These are phyloP conservation scores for Hypomyces perniciosus DNA, from an alignment of 2,329 filamentous ascomycete species.

Conservation along the genomic window DNA sequence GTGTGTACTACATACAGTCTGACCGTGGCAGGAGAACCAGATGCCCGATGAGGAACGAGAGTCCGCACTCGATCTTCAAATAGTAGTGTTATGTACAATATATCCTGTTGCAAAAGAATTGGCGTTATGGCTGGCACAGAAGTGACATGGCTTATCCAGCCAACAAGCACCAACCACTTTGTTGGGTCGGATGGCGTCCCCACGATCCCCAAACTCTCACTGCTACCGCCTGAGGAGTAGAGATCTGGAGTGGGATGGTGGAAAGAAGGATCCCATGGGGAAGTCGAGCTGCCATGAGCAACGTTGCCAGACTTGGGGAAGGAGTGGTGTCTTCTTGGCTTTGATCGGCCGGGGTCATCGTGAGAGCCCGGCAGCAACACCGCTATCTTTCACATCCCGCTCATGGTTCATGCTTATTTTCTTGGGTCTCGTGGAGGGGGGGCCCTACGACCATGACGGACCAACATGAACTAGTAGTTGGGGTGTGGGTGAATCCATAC, in stretches of 20 bases:
- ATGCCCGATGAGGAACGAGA: too few relatives aligned
- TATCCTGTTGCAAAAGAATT: too few relatives aligned
- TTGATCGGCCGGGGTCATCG: not conserved
- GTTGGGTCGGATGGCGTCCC: too few relatives aligned
- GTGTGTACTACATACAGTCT: too few relatives aligned
- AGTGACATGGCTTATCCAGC: too few relatives aligned
- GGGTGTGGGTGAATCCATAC: not conserved
- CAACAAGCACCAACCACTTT: too few relatives aligned
- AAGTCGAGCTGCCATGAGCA: constrained; percentile 1
- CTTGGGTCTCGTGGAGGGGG: not conserved
- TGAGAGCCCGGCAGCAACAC: not conserved
- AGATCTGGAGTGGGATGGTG: not conserved
- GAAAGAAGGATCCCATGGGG: not conserved
- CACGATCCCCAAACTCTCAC: not conserved
- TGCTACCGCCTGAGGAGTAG: not conserved
- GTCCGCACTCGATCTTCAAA: too few relatives aligned
- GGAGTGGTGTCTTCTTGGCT: constrained; percentile 1
- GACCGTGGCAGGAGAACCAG: too few relatives aligned
- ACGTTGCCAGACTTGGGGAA: constrained; percentile 12
- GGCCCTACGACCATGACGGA: not conserved
- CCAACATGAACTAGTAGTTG: not conserved
- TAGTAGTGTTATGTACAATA: too few relatives aligned
- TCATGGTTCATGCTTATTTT: not conserved
- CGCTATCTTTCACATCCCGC: not conserved
- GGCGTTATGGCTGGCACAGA: too few relatives aligned